These are phyloP conservation scores for Boletus sp. DNA, from an alignment of 768 basidiomycete species.

Conservation along the genomic window DNA sequence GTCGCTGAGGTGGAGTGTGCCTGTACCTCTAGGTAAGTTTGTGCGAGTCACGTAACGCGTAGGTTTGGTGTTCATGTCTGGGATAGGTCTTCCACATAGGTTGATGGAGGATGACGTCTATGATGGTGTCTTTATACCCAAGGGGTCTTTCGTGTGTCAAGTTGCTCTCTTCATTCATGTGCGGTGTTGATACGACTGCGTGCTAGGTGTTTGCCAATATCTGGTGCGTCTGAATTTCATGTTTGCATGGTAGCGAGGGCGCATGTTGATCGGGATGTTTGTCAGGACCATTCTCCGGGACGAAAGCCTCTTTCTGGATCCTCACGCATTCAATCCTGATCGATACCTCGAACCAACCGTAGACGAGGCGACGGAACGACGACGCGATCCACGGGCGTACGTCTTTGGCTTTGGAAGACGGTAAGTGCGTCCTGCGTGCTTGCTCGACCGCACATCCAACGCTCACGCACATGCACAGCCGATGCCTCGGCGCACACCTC, in stretches of 20 bases:
- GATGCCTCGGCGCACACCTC: constrained; percentile 62
- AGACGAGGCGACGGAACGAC: constrained; percentile 25
- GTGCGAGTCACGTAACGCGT: neutral
- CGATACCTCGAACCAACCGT: constrained; percentile 39
- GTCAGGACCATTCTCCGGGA: constrained; percentile 34
- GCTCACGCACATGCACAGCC: constrained; percentile 32
- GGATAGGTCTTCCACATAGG: too few relatives aligned
- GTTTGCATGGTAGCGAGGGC: too few relatives aligned
- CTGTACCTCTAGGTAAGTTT: constrained; percentile 55
- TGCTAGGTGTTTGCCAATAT: constrained; percentile 56
- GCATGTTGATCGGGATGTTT: neutral
- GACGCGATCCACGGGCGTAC: constrained; percentile 42
- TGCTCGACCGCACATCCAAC: neutral
- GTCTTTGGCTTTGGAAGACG: constrained; percentile 50
- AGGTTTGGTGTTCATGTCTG: neutral
- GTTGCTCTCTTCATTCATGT: too few relatives aligned
- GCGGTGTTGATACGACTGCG: neutral
- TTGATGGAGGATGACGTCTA: too few relatives aligned
- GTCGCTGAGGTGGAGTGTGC: constrained; percentile 51
- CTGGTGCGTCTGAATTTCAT: constrained; percentile 37
- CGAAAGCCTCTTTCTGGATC: too few relatives aligned
- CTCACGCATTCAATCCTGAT: constrained; percentile 49
- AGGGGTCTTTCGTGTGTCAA: too few relatives aligned
- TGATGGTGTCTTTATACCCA: too few relatives aligned
- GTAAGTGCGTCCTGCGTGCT: constrained; percentile 14